phyloP scores from a whole-genome alignment of 331 rosid genomes.

The Saraca asoca region DNA sequence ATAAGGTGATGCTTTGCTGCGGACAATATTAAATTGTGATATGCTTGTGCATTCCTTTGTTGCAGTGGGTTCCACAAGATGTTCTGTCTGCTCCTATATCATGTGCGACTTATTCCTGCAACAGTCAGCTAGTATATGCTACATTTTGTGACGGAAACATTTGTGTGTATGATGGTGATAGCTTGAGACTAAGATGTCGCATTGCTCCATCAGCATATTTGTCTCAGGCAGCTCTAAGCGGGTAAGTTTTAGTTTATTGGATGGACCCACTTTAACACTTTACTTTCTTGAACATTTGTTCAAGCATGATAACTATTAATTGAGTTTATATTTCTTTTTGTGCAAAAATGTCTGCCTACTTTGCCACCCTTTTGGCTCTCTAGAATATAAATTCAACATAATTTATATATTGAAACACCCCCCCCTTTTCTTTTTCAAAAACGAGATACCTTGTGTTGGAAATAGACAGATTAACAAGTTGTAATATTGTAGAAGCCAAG shows the following conservation, averaged over 20 bases:
- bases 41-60: constrained; percentile 26
- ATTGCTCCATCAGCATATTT: constrained; percentile 70
- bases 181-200: constrained; percentile 77
- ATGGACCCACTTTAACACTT: not conserved
- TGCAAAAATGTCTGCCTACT: no score
- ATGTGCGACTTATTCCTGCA: constrained; percentile 77
- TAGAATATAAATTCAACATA: no score
- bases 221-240: constrained; percentile 52
- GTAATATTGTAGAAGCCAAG: constrained; percentile 59
- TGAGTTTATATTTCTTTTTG: no score
- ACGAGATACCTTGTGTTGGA: not conserved
- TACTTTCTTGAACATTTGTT: constrained; percentile 6
- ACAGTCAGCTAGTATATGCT: constrained; percentile 68
- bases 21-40: constrained; percentile 6
- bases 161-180: constrained; percentile 86
- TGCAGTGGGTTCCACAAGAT: constrained; percentile 95
- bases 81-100: constrained; percentile 70
- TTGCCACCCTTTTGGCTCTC: no score
- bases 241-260: constrained; percentile 52
- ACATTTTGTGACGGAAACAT: constrained; percentile 74
- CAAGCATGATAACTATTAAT: not conserved
- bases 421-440: not conserved
- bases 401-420: no score
- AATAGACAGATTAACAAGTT: constrained; percentile 8
- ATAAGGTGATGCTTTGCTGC: not conserved